These are phyloP conservation scores for Fragaria iinumae DNA, from an alignment of 306 rosid genomes.

Conservation along the genomic window DNA sequence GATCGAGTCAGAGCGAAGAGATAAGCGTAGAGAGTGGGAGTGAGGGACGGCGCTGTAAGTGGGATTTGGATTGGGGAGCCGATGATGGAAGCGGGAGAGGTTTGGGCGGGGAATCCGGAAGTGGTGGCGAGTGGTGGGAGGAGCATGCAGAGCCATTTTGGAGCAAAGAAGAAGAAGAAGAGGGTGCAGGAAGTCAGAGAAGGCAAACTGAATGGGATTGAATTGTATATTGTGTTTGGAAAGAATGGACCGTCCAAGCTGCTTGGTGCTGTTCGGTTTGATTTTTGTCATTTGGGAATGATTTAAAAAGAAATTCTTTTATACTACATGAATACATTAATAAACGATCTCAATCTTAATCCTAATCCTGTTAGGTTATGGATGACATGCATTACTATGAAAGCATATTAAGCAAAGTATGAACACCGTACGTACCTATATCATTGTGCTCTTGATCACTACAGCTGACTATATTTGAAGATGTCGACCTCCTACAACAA, in stretches of 20 bases:
- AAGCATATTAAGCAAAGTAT: neutral
- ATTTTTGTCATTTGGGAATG: no score
- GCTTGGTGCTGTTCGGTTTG: neutral
- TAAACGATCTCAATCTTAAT: neutral
- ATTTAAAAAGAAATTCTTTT: no score
- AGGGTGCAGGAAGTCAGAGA: no score
- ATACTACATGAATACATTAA: no score
- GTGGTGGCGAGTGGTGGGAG: neutral
- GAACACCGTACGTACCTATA: neutral
- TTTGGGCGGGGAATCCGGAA: conserved; percentile 12
- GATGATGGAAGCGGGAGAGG: conserved; percentile 10
- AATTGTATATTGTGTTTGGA: neutral
- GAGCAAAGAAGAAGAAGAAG: neutral
- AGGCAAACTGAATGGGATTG: no score
- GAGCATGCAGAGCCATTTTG: conserved; percentile 20
- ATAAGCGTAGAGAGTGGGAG: neutral
- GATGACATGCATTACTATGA: neutral
- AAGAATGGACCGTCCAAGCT: neutral
- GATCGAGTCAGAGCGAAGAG: conserved; percentile 12
- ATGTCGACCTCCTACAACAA: neutral
- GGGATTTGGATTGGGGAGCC: conserved; percentile 11
- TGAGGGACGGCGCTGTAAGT: neutral
- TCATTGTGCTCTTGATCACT: neutral
- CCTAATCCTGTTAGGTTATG: neutral
- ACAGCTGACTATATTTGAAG: neutral